Evolutionary conservation across 306 rosid species (phyloP).

Genomic region (Vachellia pachyceras): DNA sequence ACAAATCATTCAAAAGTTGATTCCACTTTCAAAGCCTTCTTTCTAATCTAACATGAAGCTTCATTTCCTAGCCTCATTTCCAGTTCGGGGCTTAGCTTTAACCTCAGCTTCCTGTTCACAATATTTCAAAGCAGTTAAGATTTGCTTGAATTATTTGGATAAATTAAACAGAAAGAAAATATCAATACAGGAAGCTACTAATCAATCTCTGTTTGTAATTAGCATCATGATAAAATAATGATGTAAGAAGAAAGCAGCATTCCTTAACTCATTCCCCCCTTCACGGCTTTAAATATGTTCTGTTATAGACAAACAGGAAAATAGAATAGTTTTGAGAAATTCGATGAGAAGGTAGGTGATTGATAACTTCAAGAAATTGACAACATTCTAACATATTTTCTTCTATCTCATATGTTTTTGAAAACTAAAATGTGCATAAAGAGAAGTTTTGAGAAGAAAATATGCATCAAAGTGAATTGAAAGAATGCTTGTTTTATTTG

Average conservation of each 20-base stretch:
- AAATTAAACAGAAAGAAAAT: neutral
- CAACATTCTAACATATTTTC: no score
- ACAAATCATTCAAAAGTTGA: neutral
- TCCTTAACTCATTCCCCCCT: neutral
- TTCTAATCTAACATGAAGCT: constrained; percentile 1
- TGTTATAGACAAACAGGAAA: neutral
- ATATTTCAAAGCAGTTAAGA: constrained; percentile 14
- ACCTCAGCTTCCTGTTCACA: constrained; percentile 61
- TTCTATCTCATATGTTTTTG: no score
- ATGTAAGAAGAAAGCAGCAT: neutral
- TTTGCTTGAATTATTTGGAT: neutral
- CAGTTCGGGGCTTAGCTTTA: constrained; percentile 63
- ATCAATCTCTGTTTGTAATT: neutral
- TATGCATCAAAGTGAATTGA: no score
- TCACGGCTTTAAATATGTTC: neutral
- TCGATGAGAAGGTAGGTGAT: neutral
- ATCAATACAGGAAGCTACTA: neutral
- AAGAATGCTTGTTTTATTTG: no score
- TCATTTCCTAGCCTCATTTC: constrained; percentile 54
- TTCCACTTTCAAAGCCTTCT: neutral
- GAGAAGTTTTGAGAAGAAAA: no score
- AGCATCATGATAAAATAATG: neutral
- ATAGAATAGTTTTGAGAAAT: no score
- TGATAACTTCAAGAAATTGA: no score
- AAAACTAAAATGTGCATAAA: no score